phyloP scores from a whole-genome alignment of 163 green algal species.

The Coccomyxa subellipsoidea region DNA sequence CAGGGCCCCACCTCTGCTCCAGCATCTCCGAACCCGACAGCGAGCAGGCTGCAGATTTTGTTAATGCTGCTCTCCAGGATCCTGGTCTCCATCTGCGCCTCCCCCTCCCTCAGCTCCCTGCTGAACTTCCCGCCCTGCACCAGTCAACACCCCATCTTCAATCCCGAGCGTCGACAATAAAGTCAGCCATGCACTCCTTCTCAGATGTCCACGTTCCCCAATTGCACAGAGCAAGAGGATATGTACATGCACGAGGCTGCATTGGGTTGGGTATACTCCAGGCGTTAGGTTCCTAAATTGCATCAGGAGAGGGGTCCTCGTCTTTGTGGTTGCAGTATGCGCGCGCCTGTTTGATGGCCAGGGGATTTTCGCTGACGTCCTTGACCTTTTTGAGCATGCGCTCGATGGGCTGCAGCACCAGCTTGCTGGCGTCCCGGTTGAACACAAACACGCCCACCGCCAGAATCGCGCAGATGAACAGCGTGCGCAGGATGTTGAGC shows the following conservation, averaged over 20 bases:
- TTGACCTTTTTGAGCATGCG: conserved; percentile 83
- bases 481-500: conserved; percentile 75
- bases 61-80: conserved; percentile 85
- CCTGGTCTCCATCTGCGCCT: conserved; percentile 67
- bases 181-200: too few relatives aligned
- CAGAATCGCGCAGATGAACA: conserved; percentile 83
- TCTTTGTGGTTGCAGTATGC: too few relatives aligned
- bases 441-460: conserved; percentile 72
- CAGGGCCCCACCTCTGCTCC: conserved; percentile 63
- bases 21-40: conserved; percentile 91
- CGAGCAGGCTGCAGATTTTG: conserved; percentile 89
- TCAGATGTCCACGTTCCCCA: too few relatives aligned
- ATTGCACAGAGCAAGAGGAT: too few relatives aligned
- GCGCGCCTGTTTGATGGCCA: conserved; percentile 27
- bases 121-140: background rate
- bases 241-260: background rate
- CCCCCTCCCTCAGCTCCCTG: background rate
- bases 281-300: too few relatives aligned
- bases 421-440: conserved; percentile 72
- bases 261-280: too few relatives aligned
- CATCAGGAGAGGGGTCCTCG: too few relatives aligned
- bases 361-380: conserved; percentile 60
- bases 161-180: too few relatives aligned
- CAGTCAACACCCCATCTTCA: background rate
- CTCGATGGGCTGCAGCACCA: conserved; percentile 90